Conservation (phyloP, 768 basidiomycete genomes). For the Boletus sp. region DNA sequence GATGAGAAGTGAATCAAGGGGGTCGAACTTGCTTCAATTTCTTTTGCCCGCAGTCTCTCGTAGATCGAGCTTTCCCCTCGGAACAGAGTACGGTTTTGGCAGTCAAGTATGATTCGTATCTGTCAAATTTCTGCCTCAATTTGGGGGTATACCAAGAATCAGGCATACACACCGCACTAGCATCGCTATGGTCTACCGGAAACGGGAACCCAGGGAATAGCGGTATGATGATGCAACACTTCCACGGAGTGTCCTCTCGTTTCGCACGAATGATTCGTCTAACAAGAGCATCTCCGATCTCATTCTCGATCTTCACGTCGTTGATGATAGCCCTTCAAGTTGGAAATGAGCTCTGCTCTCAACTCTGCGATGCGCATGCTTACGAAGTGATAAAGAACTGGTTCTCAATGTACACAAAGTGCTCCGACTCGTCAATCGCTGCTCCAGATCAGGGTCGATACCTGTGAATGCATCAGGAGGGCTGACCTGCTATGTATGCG, state of each 20-base stretch:
- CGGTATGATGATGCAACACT: conserved; percentile 89
- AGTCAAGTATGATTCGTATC: conserved; percentile 94
- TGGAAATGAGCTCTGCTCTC: not conserved
- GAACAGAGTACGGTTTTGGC: conserved; percentile 85
- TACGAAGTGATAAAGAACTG: conserved; percentile 91
- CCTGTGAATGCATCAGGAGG: not conserved
- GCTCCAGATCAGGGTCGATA: conserved; percentile 2
- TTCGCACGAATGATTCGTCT: conserved; percentile 88
- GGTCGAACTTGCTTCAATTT: conserved; percentile 64
- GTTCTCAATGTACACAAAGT: conserved; percentile 98
- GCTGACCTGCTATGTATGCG: conserved; percentile 82
- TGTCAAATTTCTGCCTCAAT: conserved; percentile 26
- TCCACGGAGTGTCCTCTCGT: conserved; percentile 78
- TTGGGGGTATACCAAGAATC: not conserved
- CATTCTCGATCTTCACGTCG: conserved; percentile 86
- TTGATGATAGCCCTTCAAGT: conserved; percentile 73
- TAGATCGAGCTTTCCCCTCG: conserved; percentile 93
- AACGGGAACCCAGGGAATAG: conserved; percentile 91
- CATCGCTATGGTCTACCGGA: conserved; percentile 90
- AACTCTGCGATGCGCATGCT: conserved; percentile 23
- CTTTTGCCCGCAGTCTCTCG: conserved; percentile 75
- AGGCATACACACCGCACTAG: conserved; percentile 67
- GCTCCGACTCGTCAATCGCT: conserved; percentile 93
- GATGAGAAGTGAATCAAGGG: not conserved
- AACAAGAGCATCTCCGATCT: conserved; percentile 92